Evolutionary conservation across 306 rosid genomes (phyloP).

Genomic region (Chamaecrista fasciculata): DNA sequence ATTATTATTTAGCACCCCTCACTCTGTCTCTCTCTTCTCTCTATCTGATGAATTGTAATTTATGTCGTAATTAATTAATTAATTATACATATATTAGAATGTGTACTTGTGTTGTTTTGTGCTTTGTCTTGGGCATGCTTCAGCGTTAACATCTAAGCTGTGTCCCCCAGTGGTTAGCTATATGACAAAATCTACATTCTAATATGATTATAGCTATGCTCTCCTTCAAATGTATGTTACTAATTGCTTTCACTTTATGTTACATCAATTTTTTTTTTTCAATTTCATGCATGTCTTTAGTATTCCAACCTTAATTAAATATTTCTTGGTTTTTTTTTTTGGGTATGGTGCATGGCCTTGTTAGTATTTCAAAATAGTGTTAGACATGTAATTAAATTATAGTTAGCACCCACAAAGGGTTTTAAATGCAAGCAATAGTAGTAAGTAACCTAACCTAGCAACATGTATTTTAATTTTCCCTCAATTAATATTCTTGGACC

Average conservation of each 20-base stretch:
- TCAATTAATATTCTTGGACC: background rate
- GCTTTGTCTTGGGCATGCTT: conserved; percentile 44
- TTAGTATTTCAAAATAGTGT: no score
- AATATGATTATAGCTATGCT: conserved; percentile 15
- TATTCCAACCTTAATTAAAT: no score
- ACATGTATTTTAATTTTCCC: no score
- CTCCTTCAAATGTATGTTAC: conserved; percentile 27
- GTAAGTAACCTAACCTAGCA: no score
- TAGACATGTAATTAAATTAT: no score
- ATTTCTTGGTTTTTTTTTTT: no score
- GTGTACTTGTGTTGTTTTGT: conserved; percentile 34
- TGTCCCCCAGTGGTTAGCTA: conserved; percentile 38
- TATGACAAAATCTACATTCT: conserved; percentile 44
- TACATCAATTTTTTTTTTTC: conserved; percentile 8
- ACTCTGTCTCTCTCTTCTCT: background rate
- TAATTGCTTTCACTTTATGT: background rate
- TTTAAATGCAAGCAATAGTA: no score
- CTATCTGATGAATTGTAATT: conserved; percentile 24
- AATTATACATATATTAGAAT: no score
- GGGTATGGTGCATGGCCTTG: no score
- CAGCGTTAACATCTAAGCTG: conserved; percentile 45
- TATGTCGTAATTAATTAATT: conserved; percentile 24
- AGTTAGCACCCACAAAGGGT: no score
- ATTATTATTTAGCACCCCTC: background rate
- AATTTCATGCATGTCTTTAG: background rate